Evolutionary conservation across 306 rosid species (phyloP).

Genomic region (Quercus cerris): DNA sequence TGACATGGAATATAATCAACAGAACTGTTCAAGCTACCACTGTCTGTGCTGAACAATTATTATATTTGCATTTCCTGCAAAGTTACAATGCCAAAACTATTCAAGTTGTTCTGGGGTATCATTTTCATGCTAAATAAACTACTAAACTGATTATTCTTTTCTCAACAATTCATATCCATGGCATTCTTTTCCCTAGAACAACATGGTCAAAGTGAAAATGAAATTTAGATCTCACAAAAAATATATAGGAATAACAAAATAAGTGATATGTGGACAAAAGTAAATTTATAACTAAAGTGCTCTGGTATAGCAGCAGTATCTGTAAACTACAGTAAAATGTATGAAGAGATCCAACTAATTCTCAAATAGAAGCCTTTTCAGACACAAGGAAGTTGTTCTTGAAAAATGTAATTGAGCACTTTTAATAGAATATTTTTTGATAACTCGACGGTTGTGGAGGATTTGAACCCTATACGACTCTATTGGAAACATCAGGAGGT

Average conservation of each 20-base stretch:
- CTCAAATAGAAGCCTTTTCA: not conserved
- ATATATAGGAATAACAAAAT: not conserved
- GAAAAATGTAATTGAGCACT: not conserved
- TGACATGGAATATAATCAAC: not conserved
- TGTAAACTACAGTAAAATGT: not conserved
- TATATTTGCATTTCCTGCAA: not conserved
- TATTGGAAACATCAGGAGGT: too few species aligned
- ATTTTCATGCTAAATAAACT: constrained; percentile 9
- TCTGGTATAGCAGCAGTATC: not conserved
- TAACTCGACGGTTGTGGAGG: too few species aligned
- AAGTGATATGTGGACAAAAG: not conserved
- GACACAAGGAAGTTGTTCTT: not conserved
- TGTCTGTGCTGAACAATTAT: not conserved
- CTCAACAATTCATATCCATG: not conserved
- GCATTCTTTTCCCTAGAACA: not conserved
- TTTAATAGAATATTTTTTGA: not conserved
- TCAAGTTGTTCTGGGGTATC: not conserved
- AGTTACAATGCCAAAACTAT: not conserved
- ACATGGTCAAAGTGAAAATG: not conserved
- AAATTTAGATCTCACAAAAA: not conserved
- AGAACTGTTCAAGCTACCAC: not conserved
- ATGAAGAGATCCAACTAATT: not conserved
- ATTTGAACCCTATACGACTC: too few species aligned
- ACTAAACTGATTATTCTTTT: not conserved
- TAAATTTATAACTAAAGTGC: not conserved